phyloP scores from a whole-genome alignment of 345 rosid genomes.

The Gossypium raimondii region DNA sequence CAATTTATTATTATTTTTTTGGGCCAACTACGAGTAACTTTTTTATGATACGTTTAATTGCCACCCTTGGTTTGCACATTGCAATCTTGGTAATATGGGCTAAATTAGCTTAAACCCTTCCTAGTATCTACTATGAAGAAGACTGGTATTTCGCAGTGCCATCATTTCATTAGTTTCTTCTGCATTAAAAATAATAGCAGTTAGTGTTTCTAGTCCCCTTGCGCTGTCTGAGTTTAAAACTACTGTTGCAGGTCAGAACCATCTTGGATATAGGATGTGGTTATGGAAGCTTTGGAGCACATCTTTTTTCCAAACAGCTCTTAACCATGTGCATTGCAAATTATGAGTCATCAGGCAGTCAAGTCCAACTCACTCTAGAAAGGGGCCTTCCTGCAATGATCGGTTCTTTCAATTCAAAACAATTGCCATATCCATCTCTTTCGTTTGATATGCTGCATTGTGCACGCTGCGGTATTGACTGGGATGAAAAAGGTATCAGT shows the following conservation, averaged over 20 bases:
- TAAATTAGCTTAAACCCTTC: neutral
- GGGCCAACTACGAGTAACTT: neutral
- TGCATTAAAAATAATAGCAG: neutral
- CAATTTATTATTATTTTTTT: neutral
- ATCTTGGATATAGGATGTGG: constrained; percentile 98
- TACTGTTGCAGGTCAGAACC: constrained; percentile 71
- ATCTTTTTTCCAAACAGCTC: constrained; percentile 70
- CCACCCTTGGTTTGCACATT: neutral
- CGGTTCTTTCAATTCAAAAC: constrained; percentile 67
- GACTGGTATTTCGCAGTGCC: neutral
- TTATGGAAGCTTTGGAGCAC: constrained; percentile 99
- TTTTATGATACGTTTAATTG: neutral
- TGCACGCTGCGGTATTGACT: constrained; percentile 82
- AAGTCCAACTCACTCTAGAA: constrained; percentile 93
- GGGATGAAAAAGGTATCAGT: constrained; percentile 88
- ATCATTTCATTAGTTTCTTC: neutral
- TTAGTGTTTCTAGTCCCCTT: neutral
- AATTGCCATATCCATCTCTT: constrained; percentile 93
- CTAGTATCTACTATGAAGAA: neutral
- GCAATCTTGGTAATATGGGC: neutral
- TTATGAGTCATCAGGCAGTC: constrained; percentile 94
- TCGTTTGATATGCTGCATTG: constrained; percentile 99
- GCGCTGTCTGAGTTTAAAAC: neutral
- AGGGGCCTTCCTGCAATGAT: constrained; percentile 99
- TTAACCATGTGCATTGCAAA: constrained; percentile 95